Evolutionary conservation across 73 alveolate genomes (phyloP).

Genomic region (Paramecium biaurelia): DNA sequence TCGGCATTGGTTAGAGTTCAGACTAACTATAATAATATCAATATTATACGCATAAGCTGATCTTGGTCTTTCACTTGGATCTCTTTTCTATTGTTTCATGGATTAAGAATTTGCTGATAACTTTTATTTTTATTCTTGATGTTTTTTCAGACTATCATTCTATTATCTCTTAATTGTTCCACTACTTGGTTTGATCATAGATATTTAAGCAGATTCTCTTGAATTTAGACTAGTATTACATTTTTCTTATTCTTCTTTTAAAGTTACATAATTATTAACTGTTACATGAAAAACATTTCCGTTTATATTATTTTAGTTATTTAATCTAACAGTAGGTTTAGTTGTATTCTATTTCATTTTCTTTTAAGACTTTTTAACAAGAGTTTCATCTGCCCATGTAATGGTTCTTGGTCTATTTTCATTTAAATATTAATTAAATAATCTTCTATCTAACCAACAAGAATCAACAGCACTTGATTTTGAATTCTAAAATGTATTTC

Average conservation of each 20-base stretch:
- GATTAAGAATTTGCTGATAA: not conserved
- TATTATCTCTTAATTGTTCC: conserved; percentile 33
- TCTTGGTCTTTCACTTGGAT: conserved; percentile 47
- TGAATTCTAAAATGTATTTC: conserved; percentile 73
- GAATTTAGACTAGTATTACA: not conserved
- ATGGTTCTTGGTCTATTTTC: conserved; percentile 42
- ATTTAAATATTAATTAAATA: conserved; percentile 17
- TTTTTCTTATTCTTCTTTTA: not conserved
- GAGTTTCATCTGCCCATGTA: conserved; percentile 71
- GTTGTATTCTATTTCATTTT: not conserved
- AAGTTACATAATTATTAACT: conserved; percentile 30
- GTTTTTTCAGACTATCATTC: conserved; percentile 35
- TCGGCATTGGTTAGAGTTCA: not conserved
- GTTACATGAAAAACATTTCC: conserved; percentile 52
- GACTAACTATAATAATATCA: not conserved
- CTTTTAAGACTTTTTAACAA: not conserved
- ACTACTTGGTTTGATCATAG: not conserved
- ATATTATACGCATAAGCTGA: not conserved
- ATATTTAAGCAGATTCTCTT: not conserved
- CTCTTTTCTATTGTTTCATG: not conserved
- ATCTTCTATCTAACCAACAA: conserved; percentile 60
- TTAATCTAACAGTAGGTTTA: not conserved
- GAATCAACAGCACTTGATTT: conserved; percentile 71
- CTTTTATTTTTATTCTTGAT: not conserved
- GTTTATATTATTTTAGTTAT: not conserved